These are phyloP conservation scores for Aphanomyces euteiches DNA, from an alignment of 352 stramenopile species.

Conservation along the genomic window DNA sequence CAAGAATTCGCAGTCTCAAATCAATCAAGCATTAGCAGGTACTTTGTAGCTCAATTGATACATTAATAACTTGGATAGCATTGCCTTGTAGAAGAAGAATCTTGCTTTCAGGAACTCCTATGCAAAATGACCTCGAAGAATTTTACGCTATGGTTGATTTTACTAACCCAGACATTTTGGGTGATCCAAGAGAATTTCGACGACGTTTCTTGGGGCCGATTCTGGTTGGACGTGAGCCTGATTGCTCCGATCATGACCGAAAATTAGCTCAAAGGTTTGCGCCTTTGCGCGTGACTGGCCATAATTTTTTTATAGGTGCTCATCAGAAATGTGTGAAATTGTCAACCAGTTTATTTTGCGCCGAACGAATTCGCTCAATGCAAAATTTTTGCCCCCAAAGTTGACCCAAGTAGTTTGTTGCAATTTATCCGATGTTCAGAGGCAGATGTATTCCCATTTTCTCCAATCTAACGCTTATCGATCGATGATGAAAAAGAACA, in stretches of 20 bases:
- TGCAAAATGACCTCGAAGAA: conserved; percentile 99
- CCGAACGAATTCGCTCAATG: conserved; percentile 98
- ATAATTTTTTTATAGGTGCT: conserved; percentile 50
- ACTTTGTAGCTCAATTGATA: conserved; percentile 3
- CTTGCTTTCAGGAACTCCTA: conserved; percentile 95
- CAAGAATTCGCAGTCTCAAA: conserved; percentile 97
- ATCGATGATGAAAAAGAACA: conserved; percentile 94
- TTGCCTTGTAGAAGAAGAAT: conserved; percentile 90
- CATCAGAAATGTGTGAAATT: conserved; percentile 93
- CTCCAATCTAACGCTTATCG: conserved; percentile 92
- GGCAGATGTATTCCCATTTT: conserved; percentile 96
- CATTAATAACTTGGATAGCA: conserved; percentile 23
- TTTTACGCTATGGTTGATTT: conserved; percentile 98
- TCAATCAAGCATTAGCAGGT: conserved; percentile 67
- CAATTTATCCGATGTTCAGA: conserved; percentile 93
- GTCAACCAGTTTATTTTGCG: conserved; percentile 99
- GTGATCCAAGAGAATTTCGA: conserved; percentile 86
- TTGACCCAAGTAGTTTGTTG: conserved; percentile 99
- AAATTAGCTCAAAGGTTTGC: conserved; percentile 50
- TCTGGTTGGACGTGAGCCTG: conserved; percentile 83
- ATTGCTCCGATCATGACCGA: conserved; percentile 81
- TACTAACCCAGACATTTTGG: conserved; percentile 83
- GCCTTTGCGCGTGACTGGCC: no score
- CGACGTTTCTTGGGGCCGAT: conserved; percentile 90
- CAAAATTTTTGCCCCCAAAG: conserved; percentile 97